Conservation (phyloP, 192 early-diverging fungal genomes). For the Polychytrium aggregatum region DNA sequence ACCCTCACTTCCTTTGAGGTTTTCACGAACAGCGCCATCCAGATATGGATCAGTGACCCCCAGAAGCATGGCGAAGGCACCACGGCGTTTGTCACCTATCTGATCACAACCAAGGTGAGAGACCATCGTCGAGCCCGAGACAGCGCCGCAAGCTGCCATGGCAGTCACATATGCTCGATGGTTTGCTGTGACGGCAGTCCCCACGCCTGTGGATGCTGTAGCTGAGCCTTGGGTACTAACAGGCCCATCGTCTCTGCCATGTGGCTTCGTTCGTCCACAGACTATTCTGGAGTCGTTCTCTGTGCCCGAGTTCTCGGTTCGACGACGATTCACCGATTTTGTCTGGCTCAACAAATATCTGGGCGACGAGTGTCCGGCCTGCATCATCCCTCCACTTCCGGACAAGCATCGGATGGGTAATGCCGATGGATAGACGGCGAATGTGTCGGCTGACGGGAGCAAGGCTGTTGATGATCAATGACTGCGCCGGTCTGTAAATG, state of each 20-base stretch:
- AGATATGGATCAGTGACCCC: constrained; percentile 61
- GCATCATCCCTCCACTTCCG: constrained; percentile 80
- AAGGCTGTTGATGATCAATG: not conserved
- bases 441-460: not conserved
- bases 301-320: constrained; percentile 45
- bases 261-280: constrained; percentile 20
- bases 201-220: constrained; percentile 15
- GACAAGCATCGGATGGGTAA: constrained; percentile 84
- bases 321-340: constrained; percentile 93
- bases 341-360: constrained; percentile 73
- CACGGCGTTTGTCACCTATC: constrained; percentile 69
- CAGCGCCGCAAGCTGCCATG: not conserved
- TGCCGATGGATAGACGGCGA: constrained; percentile 3
- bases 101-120: constrained; percentile 71
- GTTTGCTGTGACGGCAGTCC: no score
- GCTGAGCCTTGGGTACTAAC: not conserved
- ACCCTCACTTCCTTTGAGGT: constrained; percentile 12
- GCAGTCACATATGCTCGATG: not conserved
- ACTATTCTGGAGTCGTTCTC: constrained; percentile 46
- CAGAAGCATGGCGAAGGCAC: constrained; percentile 87
- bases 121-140: no score
- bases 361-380: constrained; percentile 60
- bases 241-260: not conserved
- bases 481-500: not conserved
- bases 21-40: constrained; percentile 13